Evolutionary conservation across 257 asterid species (phyloP), one percentile per base, ranked within the genome.

Genomic region (Galeopsis tetrahit): DNA sequence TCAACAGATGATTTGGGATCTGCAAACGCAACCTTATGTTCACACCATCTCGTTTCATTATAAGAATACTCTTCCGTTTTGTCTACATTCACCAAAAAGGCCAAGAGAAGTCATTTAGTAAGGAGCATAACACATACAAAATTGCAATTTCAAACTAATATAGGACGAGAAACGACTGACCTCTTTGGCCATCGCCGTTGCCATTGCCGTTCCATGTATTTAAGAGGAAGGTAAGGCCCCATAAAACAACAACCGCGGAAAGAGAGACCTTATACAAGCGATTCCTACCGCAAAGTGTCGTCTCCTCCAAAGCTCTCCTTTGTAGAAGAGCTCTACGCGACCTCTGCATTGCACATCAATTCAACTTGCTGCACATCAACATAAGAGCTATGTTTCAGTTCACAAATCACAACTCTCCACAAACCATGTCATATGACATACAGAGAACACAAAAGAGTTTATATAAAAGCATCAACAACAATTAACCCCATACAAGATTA

Each of bases 311-410:
- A 72, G 92, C 93, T 83, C 95, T 90, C 85, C 94, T 85, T 83
- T 87, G 90, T 75, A 87, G 94, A 92, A 92, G 94, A 95, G 97
- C 96, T 84, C 84, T 88, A 49, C 94, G 91, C 81, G 96, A 90
- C 78, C 88, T 88, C 88, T 92, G 99, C 99, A 95, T 95, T 71
- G 87, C 83, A 80, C 96, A 94, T 94, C 85, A 85, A 86, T 72
- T 79, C 77, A 73, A 69, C 75, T 77, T 76, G 68, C 84, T 79
- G 74, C 79, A 62, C 63, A 76, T 77, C 73, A 69, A 52, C 2
- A 10, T 6, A 49, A 46, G 51, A 10, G 48, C 49, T 60, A 11
- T 34, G n/a, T 15, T 57, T 21, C 28, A 21, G 28, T 21, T 21
- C 39, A 59, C 32, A 60, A 61, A 64, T 34, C 42, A 59, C 49